Evolutionary conservation across 1,284 basidiomycete genomes (phyloP), one percentile per base, ranked within the genome.

Genomic region (Ceratobasidium sp.): DNA sequence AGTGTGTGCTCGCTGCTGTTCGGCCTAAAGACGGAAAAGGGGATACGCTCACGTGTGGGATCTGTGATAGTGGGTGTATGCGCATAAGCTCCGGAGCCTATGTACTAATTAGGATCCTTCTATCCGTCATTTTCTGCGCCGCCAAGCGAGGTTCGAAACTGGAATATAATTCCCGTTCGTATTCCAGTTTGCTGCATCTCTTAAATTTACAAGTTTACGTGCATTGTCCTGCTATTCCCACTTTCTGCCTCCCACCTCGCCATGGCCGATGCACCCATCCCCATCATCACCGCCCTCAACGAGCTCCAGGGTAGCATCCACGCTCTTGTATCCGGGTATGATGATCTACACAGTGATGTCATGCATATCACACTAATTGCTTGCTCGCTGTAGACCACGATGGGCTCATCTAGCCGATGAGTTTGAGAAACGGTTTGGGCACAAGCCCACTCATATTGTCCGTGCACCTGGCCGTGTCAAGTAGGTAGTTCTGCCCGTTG

Each of bases 391-490:
- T 26, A 73, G 69, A 15, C 69, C 69, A n/a, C 69, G 69, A 33
- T 73, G 69, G 69, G 69, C 69, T 28, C 69, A 73, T 73, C 69
- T 73, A 26, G 56, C 54, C 33, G 69, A 73, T 26, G 86, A 90
- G 78, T 96, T 94, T 82, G 85, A 88, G 80, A 83, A 82, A 68
- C 85, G 88, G 67, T 96, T 92, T 81, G 92, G 92, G 6, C 85
- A 85, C 76, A 88, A 88, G 58, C 92, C 94, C 3, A 85, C 88
- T 3, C 90, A 91, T 80, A 91, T 96, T 78, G 89, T 90, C 1
- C 87, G 94, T 80, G 94, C 95, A 4, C 95, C 95, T 0, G 95
- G 95, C 17, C 88, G 95, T 78, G 92, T 96, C 75, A 95, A 95
- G 91, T 92, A 78, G 81, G 89, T 85, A n/a, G n/a, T 71, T 35